Evolutionary conservation across 495 filamentous ascomycete species (phyloP).

Genomic region (Aspergillus ellipticus): DNA sequence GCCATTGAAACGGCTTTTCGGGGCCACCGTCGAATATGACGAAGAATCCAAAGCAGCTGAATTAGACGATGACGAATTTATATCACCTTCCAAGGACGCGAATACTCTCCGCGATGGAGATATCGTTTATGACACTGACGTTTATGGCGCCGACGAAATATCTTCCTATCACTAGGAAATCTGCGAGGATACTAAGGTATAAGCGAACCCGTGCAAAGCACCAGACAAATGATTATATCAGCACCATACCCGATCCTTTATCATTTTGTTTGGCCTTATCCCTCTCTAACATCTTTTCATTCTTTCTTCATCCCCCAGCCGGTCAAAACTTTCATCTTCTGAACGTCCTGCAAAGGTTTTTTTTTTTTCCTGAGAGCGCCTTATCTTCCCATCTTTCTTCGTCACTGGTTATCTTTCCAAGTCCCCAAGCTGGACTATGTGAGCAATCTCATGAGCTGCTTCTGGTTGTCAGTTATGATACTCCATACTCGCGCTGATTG

Average conservation of each 20-base stretch:
- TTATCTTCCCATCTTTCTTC: not conserved
- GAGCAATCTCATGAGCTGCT: not conserved
- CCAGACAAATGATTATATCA: not conserved
- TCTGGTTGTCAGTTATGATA: not conserved
- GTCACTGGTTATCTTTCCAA: not conserved
- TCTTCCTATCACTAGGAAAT: not conserved
- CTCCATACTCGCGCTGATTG: not conserved
- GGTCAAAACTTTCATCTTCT: too few relatives aligned
- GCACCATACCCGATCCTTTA: not conserved
- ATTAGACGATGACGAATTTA: too few relatives aligned
- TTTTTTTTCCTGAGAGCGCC: not conserved
- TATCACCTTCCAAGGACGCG: too few relatives aligned
- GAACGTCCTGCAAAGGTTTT: too few relatives aligned
- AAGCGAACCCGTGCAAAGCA: not conserved
- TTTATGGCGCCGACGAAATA: too few relatives aligned
- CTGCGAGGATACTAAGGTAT: not conserved
- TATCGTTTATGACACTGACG: not conserved
- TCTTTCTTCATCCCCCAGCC: too few relatives aligned
- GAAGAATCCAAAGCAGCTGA: too few relatives aligned
- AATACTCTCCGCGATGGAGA: not conserved
- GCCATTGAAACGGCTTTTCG: constrained; percentile 25
- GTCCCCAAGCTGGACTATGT: not conserved
- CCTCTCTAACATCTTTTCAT: too few relatives aligned
- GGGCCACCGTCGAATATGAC: not conserved
- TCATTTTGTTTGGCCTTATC: too few relatives aligned